Conservation (phyloP, 805 yeast species). For the Saccharomycopsis amapae region DNA sequence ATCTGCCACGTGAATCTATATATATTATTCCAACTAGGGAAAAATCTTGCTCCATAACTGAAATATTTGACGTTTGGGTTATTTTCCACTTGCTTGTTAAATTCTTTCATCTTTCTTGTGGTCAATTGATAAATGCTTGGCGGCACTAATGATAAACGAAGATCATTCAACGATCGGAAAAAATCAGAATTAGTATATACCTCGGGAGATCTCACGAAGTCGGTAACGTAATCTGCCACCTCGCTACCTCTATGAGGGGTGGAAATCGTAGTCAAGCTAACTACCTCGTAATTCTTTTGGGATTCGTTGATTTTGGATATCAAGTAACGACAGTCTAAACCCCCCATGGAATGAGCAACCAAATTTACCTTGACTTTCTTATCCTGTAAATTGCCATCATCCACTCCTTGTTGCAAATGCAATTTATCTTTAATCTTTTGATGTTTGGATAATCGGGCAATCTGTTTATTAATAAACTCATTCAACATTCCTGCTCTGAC, state of each 20-base stretch:
- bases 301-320: constrained; percentile 45
- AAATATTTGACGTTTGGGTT: constrained; percentile 63
- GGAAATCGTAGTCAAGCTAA: constrained; percentile 73
- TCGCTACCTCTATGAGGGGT: constrained; percentile 89
- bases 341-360: constrained; percentile 93
- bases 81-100: constrained; percentile 47
- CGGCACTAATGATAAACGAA: constrained; percentile 27
- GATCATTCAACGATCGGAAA: background rate
- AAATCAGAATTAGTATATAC: background rate
- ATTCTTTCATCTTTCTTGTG: constrained; percentile 40
- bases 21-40: constrained; percentile 54
- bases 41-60: constrained; percentile 74
- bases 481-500: constrained; percentile 58
- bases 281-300: constrained; percentile 46
- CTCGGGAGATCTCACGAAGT: constrained; percentile 23
- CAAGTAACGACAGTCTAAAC: constrained; percentile 73
- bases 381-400: constrained; percentile 16
- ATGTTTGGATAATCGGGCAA: constrained; percentile 8
- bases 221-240: constrained; percentile 63
- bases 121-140: constrained; percentile 60
- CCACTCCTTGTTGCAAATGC: background rate
- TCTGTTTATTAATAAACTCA: constrained; percentile 34
- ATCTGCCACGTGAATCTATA: constrained; percentile 61
- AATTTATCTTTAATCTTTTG: background rate
- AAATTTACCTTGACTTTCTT: constrained; percentile 51